Evolutionary conservation across 495 filamentous ascomycete genomes (phyloP), one percentile per base, ranked within the genome.

Genomic region (Monascus purpureus): DNA sequence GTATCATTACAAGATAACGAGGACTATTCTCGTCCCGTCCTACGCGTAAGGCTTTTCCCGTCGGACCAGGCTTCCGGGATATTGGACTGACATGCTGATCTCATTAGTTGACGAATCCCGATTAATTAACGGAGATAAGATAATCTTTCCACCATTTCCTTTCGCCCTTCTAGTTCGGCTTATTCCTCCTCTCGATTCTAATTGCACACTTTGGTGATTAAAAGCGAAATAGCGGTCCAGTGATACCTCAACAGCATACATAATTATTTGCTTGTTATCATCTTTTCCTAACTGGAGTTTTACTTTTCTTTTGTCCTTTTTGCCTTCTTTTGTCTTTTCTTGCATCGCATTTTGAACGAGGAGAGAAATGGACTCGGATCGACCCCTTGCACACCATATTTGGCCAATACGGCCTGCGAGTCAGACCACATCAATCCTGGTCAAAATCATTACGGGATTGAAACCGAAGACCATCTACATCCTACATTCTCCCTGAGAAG

Each of bases 11-110:
- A 64, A 30, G 68, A 73, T 32, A 64, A 72, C 29, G 63, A 66
- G 42, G 68, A 73, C 40, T 73, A 73, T 46, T 70, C 68, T 20
- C 57, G 68, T 25, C 68, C 65, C 27, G 68, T 72, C 31, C 50
- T 72, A 39, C 58, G 66, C 8, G 68, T 72, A 42, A 53, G 67
- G 9, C 16, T 17, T 31, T 25, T 14, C 2, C 8, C 17, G 3
- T 14, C 6, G 9, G 20, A 22, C 5, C 20, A 9, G 5, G 20
- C 9, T 22, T 22, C 20, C n/a, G n/a, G n/a, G n/a, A n/a, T n/a
- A n/a, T n/a, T n/a, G n/a, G n/a, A n/a, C n/a, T 31, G 12, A 17
- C 27, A 25, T 16, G 2, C 14, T 6, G 12, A 2, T 20, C 16
- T 14, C 8, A 28, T 13, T 39, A 71, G 67, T 53, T 70, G 37